Evolutionary conservation across 805 yeast genomes (phyloP).

Genomic region (Naumovozyma dairenensis): DNA sequence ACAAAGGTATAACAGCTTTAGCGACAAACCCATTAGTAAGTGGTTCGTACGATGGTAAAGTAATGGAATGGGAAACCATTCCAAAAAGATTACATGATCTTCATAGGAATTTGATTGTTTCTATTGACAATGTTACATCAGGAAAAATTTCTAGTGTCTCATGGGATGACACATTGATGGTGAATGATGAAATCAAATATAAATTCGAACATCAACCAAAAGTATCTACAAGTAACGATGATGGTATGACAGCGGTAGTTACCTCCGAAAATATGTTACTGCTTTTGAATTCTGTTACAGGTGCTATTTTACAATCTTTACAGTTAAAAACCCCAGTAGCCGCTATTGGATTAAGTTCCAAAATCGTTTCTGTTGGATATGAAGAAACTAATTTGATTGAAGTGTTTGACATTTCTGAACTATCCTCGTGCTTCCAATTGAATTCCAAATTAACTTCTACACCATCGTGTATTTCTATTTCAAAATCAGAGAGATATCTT

Average conservation of each 20-base stretch:
- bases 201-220: constrained; percentile 42
- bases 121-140: constrained; percentile 30
- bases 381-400: constrained; percentile 32
- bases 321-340: constrained; percentile 34
- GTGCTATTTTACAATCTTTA: constrained; percentile 22
- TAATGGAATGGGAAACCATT: constrained; percentile 46
- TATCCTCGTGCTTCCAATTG: constrained; percentile 27
- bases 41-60: constrained; percentile 77
- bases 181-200: constrained; percentile 16
- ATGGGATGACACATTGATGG: constrained; percentile 78
- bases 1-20: constrained; percentile 64
- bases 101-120: constrained; percentile 63
- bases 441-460: constrained; percentile 44
- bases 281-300: constrained; percentile 28
- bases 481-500: constrained; percentile 55
- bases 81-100: constrained; percentile 30
- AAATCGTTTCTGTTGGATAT: constrained; percentile 42
- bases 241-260: constrained; percentile 34
- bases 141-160: constrained; percentile 46
- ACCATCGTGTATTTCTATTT: constrained; percentile 54
- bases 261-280: constrained; percentile 36
- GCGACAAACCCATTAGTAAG: constrained; percentile 33
- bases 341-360: constrained; percentile 36
- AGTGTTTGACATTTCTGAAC: constrained; percentile 31
- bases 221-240: constrained; percentile 31